phyloP scores from a whole-genome alignment of 768 basidiomycete species.

The Mycena galopus region DNA sequence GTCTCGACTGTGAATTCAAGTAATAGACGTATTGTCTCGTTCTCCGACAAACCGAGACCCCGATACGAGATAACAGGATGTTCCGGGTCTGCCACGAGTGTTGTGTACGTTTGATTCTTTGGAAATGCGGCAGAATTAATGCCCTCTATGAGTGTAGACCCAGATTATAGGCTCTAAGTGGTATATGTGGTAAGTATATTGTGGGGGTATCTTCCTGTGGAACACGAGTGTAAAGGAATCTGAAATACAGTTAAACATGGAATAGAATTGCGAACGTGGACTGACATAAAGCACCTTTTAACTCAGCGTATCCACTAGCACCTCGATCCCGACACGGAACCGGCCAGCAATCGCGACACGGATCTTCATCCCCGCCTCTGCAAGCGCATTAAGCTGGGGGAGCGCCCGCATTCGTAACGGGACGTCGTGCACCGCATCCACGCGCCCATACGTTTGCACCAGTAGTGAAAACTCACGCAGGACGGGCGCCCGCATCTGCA shows the following conservation, averaged over 20 bases:
- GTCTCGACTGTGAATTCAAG: too few species aligned
- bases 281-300: slow-evolving; percentile 15
- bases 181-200: too few species aligned
- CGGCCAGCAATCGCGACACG: slow-evolving; percentile 19
- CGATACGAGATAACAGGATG: too few species aligned
- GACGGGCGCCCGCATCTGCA: background rate
- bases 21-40: too few species aligned
- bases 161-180: too few species aligned
- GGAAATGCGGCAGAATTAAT: too few species aligned
- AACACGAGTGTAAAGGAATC: background rate
- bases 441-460: slow-evolving; percentile 23
- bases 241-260: background rate
- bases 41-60: too few species aligned
- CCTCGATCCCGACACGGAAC: slow-evolving; percentile 34
- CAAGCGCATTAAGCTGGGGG: slow-evolving; percentile 7
- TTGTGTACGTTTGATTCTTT: too few species aligned
- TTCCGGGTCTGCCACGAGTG: too few species aligned
- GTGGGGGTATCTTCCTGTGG: too few species aligned
- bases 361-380: slow-evolving; percentile 11
- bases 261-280: background rate
- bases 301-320: slow-evolving; percentile 34
- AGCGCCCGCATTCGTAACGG: slow-evolving; percentile 15
- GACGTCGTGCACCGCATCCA: slow-evolving; percentile 17
- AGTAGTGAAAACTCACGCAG: slow-evolving; percentile 4
- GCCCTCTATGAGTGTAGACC: too few species aligned